Base-by-base conservation (phyloP, 345 rosid genomes). In the Theobroma cacao region DNA sequence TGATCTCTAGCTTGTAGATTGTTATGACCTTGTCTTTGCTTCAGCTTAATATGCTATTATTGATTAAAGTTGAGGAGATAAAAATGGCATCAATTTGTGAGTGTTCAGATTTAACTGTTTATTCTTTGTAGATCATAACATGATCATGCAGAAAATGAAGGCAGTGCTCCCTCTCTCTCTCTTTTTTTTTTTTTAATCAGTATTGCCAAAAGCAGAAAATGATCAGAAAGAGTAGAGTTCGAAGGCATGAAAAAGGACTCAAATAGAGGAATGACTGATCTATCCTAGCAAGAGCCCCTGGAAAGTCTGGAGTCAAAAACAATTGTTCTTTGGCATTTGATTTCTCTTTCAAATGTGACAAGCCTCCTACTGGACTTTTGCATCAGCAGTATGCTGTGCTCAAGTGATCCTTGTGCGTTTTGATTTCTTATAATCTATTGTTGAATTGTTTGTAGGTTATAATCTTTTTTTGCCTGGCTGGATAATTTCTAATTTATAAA, bases 271-370 rank as follows among this genome's bases (percentile, higher is more conserved):
- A 58, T 47, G 36, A 30, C 56, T 43, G 55, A 43, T 71, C 41
- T 71, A 50, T 71, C 26, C 13, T 30, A 31, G 7, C 41, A 50
- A 33, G 45, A 50, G 20, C 31, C 8, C 24, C 14, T 41, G 22
- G 34, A 24, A 7, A 41, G 33, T 41, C 53, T 68, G 73, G 73
- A 15, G 73, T 26, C 36, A 26, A 26, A 2, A 14, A 3, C 22
- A 69, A 28, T 14, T 45, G 3, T 69, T 45, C 56, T 15, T n/a
- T 15, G 72, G 53, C 72, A 14, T 43, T 68, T 24, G 34, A 5
- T 70, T 70, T 48, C 59, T 31, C 59, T 70, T 70, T 48, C 48
- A 30, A 70, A 50, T 70, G 59, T 30, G 59, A 26, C 31, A 31
- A 61, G 55, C 2, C 30, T 18, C 61, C 41, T 71, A 33, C 55